These are phyloP conservation scores for Rubia tinctorum DNA, from an alignment of 305 asterid species.

Conservation along the genomic window DNA sequence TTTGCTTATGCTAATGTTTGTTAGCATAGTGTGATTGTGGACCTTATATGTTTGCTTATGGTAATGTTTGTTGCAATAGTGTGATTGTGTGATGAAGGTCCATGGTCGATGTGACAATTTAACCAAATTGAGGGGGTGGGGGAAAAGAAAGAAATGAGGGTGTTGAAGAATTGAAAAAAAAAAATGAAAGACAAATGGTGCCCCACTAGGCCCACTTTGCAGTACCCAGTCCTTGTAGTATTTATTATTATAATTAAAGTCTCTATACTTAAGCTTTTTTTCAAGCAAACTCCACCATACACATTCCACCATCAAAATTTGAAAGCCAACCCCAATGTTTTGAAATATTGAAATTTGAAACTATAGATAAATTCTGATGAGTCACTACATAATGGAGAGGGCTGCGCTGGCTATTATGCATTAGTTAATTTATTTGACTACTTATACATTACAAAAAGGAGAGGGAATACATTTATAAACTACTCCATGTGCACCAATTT, in stretches of 20 bases:
- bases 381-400: constrained; percentile 2
- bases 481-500: too few species aligned
- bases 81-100: constrained; percentile 15
- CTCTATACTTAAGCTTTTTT: constrained; percentile 18
- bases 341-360: constrained; percentile 1
- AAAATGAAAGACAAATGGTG: constrained; percentile 25
- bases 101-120: not conserved
- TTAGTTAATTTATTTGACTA: not conserved
- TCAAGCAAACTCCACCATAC: constrained; percentile 35
- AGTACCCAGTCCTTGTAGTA: constrained; percentile 13
- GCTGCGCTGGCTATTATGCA: not conserved
- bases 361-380: not conserved
- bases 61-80: not conserved
- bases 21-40: too few species aligned
- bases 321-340: constrained; percentile 9
- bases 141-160: not conserved
- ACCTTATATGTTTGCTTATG: not conserved
- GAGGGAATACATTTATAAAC: too few species aligned
- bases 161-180: not conserved
- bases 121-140: not conserved
- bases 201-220: constrained; percentile 23
- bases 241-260: not conserved
- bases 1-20: too few species aligned
- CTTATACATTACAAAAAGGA: not conserved
- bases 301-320: constrained; percentile 31